Percentiles rank a stretch among this genome's conserved stretches.
These are phyloP conservation scores for Cryphonectria japonica DNA, from an alignment of 2,329 filamentous ascomycete species.

Conservation along the genomic window DNA sequence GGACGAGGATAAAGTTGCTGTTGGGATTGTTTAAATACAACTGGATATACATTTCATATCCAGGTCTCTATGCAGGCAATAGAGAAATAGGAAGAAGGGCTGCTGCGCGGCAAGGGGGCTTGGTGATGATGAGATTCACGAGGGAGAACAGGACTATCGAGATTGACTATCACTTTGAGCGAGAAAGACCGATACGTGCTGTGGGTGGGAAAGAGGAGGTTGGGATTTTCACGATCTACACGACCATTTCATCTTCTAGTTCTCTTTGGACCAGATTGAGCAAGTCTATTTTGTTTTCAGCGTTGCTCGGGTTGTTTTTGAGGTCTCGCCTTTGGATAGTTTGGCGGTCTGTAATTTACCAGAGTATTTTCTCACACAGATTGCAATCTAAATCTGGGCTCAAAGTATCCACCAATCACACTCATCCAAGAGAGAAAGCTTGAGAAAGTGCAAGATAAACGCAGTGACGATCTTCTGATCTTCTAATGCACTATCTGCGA, in stretches of 20 bases:
- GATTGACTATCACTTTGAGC: not conserved
- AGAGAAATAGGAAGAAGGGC: no score
- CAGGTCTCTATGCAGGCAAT: no score
- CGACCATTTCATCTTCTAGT: not conserved
- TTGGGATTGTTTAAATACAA: conserved; percentile 24
- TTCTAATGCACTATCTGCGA: not conserved
- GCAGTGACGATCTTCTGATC: not conserved
- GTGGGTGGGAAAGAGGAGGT: not conserved
- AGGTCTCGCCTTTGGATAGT: not conserved
- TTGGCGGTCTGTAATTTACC: not conserved
- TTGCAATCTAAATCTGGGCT: not conserved
- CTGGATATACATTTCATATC: not conserved
- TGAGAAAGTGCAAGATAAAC: not conserved
- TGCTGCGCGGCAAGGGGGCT: not conserved
- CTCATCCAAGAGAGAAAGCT: not conserved
- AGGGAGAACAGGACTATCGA: not conserved
- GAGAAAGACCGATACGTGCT: not conserved
- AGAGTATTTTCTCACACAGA: not conserved
- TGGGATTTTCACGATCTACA: not conserved
- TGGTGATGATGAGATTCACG: not conserved
- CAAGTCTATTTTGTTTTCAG: not conserved
- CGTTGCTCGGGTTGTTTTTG: not conserved
- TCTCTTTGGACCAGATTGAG: not conserved
- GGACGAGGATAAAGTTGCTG: conserved; percentile 36
- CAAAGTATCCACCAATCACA: not conserved